Evolutionary conservation across 2,329 filamentous ascomycete genomes (phyloP), one percentile per base, ranked within the genome.

Genomic region (Phaeosphaeria sp.): DNA sequence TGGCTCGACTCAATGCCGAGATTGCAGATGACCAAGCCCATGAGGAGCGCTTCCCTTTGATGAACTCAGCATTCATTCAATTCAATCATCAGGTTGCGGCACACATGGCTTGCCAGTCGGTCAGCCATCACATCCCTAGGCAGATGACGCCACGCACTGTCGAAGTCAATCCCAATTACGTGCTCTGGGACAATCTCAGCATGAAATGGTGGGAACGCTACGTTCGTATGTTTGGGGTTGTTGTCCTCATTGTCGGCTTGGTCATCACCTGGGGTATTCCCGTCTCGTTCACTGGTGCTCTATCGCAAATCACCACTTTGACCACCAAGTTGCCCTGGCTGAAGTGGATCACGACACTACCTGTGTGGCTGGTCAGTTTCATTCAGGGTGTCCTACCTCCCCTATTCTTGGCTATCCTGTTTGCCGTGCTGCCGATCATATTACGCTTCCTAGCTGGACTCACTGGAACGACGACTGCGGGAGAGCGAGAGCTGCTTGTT

Each of bases 21-120:
- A 97, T 99, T 53, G 93, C 97, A 67, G 82, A 89, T 46, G 95
- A 98, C 65, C 95, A 99, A 74, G 85, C 89, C 52, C 84, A 95
- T 49, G 90, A 91, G 0, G 93, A 97, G 65, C 87, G 89, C 4
- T 98, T 92, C 62, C 93, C 94, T 0, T 80, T 93, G 47, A 96
- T 97, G 93, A 97, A 91, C 70, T 97, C 94, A 0, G 95, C 95
- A 0, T 99, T 99, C 68, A 93, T 99, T 60, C 95, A 99, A 74
- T 99, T 99, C 83, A 97, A 99, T 72, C 90, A 97, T 72, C 95
- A 99, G 74, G 91, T 97, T 1, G 93, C 94, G 6, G 95, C 95
- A 0, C 95, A 99, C 71, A 98, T 99, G 95, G 95, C 94, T 56
- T 97, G 93, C 74, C 95, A 99, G 75, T 89, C 92, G 48, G 84